phyloP scores from a whole-genome alignment of 805 yeast genomes.

The Cyberlindnera mrakii region DNA sequence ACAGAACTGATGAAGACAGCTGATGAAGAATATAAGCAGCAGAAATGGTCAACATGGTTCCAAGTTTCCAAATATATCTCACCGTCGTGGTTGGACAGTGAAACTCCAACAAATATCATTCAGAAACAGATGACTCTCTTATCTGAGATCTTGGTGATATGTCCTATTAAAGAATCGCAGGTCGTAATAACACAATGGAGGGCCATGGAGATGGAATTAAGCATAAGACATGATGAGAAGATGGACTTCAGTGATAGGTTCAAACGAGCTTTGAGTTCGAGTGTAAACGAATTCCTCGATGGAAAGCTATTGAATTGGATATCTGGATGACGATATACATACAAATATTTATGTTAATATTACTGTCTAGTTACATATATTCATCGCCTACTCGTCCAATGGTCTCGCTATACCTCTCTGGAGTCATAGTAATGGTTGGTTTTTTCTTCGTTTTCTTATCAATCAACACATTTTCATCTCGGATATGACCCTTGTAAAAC shows the following conservation, averaged over 20 bases:
- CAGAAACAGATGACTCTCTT: slow-evolving; percentile 49
- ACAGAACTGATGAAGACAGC: slow-evolving; percentile 23
- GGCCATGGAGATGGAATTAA: slow-evolving; percentile 35
- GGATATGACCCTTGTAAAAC: no score
- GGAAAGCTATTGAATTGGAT: not conserved
- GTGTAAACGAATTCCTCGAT: slow-evolving; percentile 16
- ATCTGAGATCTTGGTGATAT: slow-evolving; percentile 42
- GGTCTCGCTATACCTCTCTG: no score
- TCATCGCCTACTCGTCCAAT: no score
- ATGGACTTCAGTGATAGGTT: slow-evolving; percentile 4
- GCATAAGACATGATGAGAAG: slow-evolving; percentile 21
- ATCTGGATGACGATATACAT: no score
- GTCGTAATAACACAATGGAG: slow-evolving; percentile 62
- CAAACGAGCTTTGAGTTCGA: slow-evolving; percentile 19
- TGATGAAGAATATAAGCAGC: slow-evolving; percentile 10
- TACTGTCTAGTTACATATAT: no score
- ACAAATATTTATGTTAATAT: no score
- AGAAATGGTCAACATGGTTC: slow-evolving; percentile 64
- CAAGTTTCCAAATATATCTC: slow-evolving; percentile 41
- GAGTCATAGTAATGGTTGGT: no score
- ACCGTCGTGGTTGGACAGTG: slow-evolving; percentile 37
- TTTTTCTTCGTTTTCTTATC: no score
- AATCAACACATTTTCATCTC: no score
- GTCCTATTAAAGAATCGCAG: slow-evolving; percentile 50
- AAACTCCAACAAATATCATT: slow-evolving; percentile 32